phyloP scores from a whole-genome alignment of 768 basidiomycete species.

The Mycena amicta region DNA sequence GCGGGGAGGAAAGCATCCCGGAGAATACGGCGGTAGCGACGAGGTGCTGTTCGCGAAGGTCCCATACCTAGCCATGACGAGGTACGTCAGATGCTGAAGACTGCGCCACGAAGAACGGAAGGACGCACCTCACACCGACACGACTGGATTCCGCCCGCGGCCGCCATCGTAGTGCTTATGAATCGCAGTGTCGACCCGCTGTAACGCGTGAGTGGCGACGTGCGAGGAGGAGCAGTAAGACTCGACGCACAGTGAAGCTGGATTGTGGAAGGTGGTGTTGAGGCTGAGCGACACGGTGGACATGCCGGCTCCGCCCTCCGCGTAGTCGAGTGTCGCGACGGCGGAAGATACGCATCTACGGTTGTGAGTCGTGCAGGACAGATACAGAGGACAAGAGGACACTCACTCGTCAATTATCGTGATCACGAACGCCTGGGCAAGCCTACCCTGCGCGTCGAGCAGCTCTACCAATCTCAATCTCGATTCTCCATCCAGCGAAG shows the following conservation, averaged over 20 bases:
- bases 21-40: constrained; percentile 12
- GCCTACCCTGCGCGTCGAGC: constrained; percentile 37
- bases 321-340: constrained; percentile 36
- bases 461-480: constrained; percentile 40
- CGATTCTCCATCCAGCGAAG: background rate
- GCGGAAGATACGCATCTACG: constrained; percentile 46
- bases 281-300: constrained; percentile 49
- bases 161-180: constrained; percentile 38
- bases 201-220: background rate
- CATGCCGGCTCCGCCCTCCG: constrained; percentile 30
- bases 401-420: constrained; percentile 51
- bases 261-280: constrained; percentile 47
- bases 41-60: constrained; percentile 8
- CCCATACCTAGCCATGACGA: constrained; percentile 15
- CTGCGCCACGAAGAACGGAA: background rate
- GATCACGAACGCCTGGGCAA: constrained; percentile 45
- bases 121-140: constrained; percentile 43
- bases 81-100: background rate
- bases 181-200: constrained; percentile 49
- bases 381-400: background rate
- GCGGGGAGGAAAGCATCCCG: constrained; percentile 8
- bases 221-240: background rate
- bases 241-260: constrained; percentile 38
- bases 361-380: background rate
- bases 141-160: constrained; percentile 30